Conservation (phyloP, 2,329 filamentous ascomycete species). For the Colletotrichum paranaense region DNA sequence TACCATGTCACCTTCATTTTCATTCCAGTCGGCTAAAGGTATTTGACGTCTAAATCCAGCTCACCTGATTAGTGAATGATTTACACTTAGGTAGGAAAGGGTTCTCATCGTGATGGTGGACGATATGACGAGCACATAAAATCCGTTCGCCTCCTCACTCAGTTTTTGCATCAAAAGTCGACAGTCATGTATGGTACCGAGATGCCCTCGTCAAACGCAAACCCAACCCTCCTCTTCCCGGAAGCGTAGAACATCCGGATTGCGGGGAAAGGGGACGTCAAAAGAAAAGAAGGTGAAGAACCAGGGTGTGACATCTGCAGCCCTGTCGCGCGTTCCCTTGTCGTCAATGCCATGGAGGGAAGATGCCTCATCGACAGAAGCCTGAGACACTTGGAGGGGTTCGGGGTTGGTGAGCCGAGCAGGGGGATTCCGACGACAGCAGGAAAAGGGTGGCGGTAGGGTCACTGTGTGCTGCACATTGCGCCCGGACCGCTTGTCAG, state of each 20-base stretch:
- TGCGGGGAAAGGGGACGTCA: neutral
- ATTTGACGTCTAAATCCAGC: too few relatives aligned
- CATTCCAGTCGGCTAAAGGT: too few relatives aligned
- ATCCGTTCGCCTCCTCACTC: neutral
- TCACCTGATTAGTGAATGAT: too few relatives aligned
- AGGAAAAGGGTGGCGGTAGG: neutral
- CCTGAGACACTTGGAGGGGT: conserved; percentile 22
- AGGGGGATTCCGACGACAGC: neutral
- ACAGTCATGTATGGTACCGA: conserved; percentile 6
- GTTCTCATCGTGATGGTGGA: too few relatives aligned
- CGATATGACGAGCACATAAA: too few relatives aligned
- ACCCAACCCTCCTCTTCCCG: conserved; percentile 8
- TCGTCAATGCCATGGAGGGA: conserved; percentile 20
- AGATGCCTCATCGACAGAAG: conserved; percentile 21
- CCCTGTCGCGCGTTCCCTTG: neutral
- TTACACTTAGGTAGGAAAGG: too few relatives aligned
- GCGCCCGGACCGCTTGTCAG: neutral
- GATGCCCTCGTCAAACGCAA: conserved; percentile 17
- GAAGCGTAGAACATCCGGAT: conserved; percentile 8
- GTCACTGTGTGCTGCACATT: neutral
- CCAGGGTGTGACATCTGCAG: neutral
- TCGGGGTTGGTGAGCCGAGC: conserved; percentile 14
- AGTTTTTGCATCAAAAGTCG: too few relatives aligned
- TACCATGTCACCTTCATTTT: too few relatives aligned
- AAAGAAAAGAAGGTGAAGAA: neutral